Conservation (phyloP, 345 rosid species). For the Hibiscus mutabilis region DNA sequence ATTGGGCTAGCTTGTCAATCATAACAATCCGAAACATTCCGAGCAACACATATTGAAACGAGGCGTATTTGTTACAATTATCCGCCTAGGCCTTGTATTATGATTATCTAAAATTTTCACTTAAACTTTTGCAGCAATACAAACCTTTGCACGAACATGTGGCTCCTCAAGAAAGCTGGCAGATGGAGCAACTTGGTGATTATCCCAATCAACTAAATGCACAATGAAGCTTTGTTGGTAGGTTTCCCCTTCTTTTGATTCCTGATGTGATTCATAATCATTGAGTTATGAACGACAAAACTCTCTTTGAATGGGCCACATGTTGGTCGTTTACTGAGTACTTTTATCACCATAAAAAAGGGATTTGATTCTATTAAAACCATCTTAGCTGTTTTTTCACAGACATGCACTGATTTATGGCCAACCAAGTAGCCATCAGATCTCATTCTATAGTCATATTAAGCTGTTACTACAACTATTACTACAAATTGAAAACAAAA, state of each 20-base stretch:
- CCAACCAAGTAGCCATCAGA: conserved; percentile 16
- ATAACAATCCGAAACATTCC: background rate
- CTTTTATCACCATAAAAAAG: conserved; percentile 15
- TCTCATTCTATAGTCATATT: conserved; percentile 11
- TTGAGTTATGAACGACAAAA: conserved; percentile 15
- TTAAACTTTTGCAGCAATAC: conserved; percentile 47
- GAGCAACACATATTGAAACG: background rate
- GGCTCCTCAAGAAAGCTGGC: conserved; percentile 92
- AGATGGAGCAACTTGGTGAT: conserved; percentile 60
- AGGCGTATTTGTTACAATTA: background rate
- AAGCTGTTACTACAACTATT: conserved; percentile 10
- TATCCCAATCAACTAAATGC: conserved; percentile 36
- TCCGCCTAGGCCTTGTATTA: background rate
- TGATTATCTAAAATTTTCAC: background rate
- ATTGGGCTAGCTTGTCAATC: too few relatives aligned
- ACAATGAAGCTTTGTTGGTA: conserved; percentile 26
- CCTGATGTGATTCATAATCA: conserved; percentile 24
- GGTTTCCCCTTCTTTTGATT: conserved; percentile 20
- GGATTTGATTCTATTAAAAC: conserved; percentile 16
- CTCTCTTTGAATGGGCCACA: conserved; percentile 24
- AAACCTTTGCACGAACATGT: conserved; percentile 62
- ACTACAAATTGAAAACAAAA: conserved; percentile 3
- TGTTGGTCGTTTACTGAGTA: conserved; percentile 16
- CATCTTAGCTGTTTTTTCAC: conserved; percentile 17
- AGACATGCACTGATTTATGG: conserved; percentile 16